Base-by-base conservation (phyloP, 306 rosid genomes). In the Prunus salicina region DNA sequence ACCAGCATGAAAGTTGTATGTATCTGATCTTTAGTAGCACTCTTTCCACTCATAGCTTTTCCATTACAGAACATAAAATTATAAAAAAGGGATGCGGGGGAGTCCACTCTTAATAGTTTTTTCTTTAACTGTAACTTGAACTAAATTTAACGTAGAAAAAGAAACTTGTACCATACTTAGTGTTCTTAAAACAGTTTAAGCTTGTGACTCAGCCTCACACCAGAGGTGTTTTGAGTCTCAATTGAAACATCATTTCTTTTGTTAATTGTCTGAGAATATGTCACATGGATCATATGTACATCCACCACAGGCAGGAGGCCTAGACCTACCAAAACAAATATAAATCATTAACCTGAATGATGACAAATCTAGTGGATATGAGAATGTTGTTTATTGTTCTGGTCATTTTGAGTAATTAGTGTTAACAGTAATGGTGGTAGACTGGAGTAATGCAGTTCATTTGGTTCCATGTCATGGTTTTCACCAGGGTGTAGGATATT, bases 1-100 rank as follows among this genome's bases (percentile, higher is more conserved):
- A 67, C 67, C 82, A 78, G 73, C 80, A 70, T 56, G 86, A 84
- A 74, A 75, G 73, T 78, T 77, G 85, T 88, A 78, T 76, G 76
- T 79, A 76, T 72, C 72, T 78, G 47, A 38, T 67, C 78, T 51
- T 55, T 38, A 38, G 24, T 15, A 49, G 58, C 52, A 24, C 14
- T n/a, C 51, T 24, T 61, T 80, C 73, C 46, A 13, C 25, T 50
- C 70, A 60, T 68, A 27, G 25, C n/a, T 4, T 65, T 65, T 65
- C 49, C 24, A 4, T 10, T 38, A 43, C 8, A 52, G 32, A 38
- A 38, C 43, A 38, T 15, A 19, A 9, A 20, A 66, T 18, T n/a
- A 20, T 3, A 15, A 67, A 12, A 67, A 46, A 13, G 1, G 52
- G 52, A 4, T 8, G 2, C 2, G 53, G 53, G 53, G 14, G 58